Evolutionary conservation across 73 alveolate genomes (phyloP).

Genomic region (Blepharisma stoltei): DNA sequence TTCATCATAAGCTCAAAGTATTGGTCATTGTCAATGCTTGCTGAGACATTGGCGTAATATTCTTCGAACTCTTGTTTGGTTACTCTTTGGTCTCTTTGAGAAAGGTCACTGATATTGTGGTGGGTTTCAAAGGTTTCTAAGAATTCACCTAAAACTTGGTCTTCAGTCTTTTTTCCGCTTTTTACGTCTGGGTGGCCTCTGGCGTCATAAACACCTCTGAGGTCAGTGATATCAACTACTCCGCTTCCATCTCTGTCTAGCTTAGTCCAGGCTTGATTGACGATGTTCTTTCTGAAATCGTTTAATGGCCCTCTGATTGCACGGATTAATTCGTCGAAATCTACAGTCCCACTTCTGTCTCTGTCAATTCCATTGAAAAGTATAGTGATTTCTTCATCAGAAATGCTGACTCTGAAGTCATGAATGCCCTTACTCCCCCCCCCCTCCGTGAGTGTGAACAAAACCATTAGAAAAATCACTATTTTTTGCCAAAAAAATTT

Average conservation of each 20-base stretch:
- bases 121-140: slow-evolving; percentile 11
- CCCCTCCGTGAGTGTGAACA: no score
- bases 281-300: not conserved
- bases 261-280: not conserved
- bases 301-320: slow-evolving; percentile 17
- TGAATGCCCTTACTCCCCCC: slow-evolving; percentile 24
- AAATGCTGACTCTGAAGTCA: slow-evolving; percentile 29
- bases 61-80: slow-evolving; percentile 51
- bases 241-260: slow-evolving; percentile 17
- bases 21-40: not conserved
- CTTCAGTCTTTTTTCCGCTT: slow-evolving; percentile 2
- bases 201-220: slow-evolving; percentile 18
- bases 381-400: not conserved
- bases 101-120: slow-evolving; percentile 31
- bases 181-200: slow-evolving; percentile 5
- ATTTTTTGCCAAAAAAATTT: no score
- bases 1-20: not conserved
- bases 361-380: slow-evolving; percentile 18
- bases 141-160: not conserved
- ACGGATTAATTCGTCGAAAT: slow-evolving; percentile 1
- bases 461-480: no score
- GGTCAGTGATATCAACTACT: slow-evolving; percentile 2
- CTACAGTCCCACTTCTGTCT: slow-evolving; percentile 19
- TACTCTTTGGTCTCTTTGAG: slow-evolving; percentile 32
- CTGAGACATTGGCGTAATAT: slow-evolving; percentile 34